Conservation (phyloP, 2,329 filamentous ascomycete genomes). For the Trichoderma oligosporum region DNA sequence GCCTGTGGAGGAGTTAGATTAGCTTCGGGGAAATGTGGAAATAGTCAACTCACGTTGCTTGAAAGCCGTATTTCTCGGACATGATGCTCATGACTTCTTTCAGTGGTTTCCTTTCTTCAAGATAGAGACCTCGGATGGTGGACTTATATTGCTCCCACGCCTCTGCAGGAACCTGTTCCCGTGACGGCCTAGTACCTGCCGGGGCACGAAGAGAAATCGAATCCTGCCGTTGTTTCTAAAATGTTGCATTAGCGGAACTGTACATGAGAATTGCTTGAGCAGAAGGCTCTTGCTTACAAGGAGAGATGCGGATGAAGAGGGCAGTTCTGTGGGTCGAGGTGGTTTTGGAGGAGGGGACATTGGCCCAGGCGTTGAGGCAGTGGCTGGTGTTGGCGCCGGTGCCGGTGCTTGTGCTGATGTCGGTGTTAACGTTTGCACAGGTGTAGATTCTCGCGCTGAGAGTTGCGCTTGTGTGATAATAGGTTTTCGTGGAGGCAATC, state of each 20-base stretch:
- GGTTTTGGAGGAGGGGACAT: conserved; percentile 27
- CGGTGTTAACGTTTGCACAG: conserved; percentile 15
- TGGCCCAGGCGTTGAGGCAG: conserved; percentile 2
- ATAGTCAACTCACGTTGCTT: conserved; percentile 43
- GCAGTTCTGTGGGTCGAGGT: conserved; percentile 27
- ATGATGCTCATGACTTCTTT: conserved; percentile 52
- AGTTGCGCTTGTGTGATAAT: conserved; percentile 24
- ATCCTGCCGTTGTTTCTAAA: conserved; percentile 29
- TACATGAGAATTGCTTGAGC: background rate
- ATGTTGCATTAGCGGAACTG: background rate
- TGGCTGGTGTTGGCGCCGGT: conserved; percentile 17
- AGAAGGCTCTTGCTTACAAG: conserved; percentile 25
- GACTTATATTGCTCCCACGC: conserved; percentile 47
- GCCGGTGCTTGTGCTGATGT: conserved; percentile 21
- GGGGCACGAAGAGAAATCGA: conserved; percentile 31
- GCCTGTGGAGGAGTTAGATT: conserved; percentile 33
- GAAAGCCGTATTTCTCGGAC: conserved; percentile 46
- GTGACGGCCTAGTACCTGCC: conserved; percentile 35
- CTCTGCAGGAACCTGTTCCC: conserved; percentile 44
- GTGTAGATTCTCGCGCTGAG: conserved; percentile 21
- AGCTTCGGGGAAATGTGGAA: background rate
- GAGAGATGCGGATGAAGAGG: conserved; percentile 26
- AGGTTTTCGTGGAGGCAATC: conserved; percentile 23
- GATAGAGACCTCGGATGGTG: conserved; percentile 44
- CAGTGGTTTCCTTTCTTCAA: conserved; percentile 48